A percentile compares a stretch with the other conserved stretches of the same genome.
Conservation (phyloP, 2,329 filamentous ascomycete genomes). For the Helotiales sp. region DNA sequence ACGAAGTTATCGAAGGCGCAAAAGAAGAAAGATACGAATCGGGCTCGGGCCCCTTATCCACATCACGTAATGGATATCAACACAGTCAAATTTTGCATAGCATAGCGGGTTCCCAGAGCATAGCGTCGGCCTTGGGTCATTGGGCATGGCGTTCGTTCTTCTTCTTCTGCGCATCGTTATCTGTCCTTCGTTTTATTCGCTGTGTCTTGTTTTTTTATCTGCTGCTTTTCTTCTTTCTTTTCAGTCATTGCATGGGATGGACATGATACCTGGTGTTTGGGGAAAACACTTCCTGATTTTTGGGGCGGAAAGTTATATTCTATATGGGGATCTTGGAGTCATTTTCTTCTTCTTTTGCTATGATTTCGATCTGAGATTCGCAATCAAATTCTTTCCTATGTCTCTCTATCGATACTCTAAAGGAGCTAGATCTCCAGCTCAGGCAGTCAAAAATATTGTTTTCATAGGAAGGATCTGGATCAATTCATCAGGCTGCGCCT, state of each 20-base stretch:
- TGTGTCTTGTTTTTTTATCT: slow-evolving; percentile 23
- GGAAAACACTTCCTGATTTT: slow-evolving; percentile 26
- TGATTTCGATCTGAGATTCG: slow-evolving; percentile 34
- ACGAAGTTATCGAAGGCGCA: slow-evolving; percentile 43
- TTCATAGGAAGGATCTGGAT: slow-evolving; percentile 27
- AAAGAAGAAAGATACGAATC: slow-evolving; percentile 34
- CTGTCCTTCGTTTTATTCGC: slow-evolving; percentile 18
- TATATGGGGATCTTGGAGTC: slow-evolving; percentile 6
- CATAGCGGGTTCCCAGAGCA: slow-evolving; percentile 39
- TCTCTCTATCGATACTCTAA: slow-evolving; percentile 17
- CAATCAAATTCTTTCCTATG: slow-evolving; percentile 19
- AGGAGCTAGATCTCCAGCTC: slow-evolving; percentile 40
- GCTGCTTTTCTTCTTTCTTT: slow-evolving; percentile 17
- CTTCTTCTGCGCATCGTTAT: slow-evolving; percentile 21
- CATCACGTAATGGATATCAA: slow-evolving; percentile 28
- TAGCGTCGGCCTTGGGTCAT: slow-evolving; percentile 38
- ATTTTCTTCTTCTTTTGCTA: slow-evolving; percentile 19
- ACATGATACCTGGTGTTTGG: slow-evolving; percentile 43
- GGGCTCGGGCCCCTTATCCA: slow-evolving; percentile 25
- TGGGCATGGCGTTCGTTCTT: slow-evolving; percentile 32
- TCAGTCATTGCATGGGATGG: slow-evolving; percentile 38
- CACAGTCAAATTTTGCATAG: slow-evolving; percentile 37
- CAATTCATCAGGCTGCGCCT: slow-evolving; percentile 24
- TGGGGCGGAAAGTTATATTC: slow-evolving; percentile 10
- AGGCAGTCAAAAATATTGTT: slow-evolving; percentile 34